Conservation (phyloP, 345 rosid species). For the Populus simonii region DNA sequence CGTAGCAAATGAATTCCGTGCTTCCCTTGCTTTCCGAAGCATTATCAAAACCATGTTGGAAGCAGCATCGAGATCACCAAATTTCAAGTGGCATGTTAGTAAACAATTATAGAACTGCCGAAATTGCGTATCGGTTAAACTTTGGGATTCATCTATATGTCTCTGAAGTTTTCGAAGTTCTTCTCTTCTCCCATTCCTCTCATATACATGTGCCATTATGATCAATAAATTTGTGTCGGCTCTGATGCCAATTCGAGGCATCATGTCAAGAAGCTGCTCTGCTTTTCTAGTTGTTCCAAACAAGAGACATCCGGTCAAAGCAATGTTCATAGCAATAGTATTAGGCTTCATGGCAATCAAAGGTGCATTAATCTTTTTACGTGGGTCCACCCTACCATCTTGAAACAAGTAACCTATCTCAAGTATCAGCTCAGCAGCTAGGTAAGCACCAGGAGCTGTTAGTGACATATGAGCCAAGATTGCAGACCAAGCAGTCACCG, state of each 20-base stretch:
- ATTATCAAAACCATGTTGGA: conserved; percentile 82
- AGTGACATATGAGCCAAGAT: conserved; percentile 68
- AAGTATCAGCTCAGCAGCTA: conserved; percentile 78
- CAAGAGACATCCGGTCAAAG: conserved; percentile 76
- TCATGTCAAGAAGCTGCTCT: conserved; percentile 78
- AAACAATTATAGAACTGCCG: conserved; percentile 75
- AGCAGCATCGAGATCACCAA: conserved; percentile 82
- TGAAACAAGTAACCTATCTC: conserved; percentile 83
- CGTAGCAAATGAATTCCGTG: conserved; percentile 64
- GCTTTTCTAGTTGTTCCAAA: conserved; percentile 85
- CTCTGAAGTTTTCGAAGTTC: conserved; percentile 83
- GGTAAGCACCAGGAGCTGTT: conserved; percentile 69
- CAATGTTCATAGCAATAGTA: conserved; percentile 61
- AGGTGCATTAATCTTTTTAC: conserved; percentile 74
- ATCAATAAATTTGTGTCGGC: conserved; percentile 60
- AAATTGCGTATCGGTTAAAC: conserved; percentile 61
- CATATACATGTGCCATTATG: conserved; percentile 75
- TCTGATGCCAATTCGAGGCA: conserved; percentile 60
- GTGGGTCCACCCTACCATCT: conserved; percentile 73
- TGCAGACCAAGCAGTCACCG: conserved; percentile 75
- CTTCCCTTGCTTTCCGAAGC: conserved; percentile 75
- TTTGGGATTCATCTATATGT: conserved; percentile 70
- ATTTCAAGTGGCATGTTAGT: conserved; percentile 74
- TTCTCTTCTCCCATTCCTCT: conserved; percentile 82
- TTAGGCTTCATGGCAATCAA: conserved; percentile 89